Base-by-base conservation (phyloP, 257 asterid species). In the Avicennia marina region DNA sequence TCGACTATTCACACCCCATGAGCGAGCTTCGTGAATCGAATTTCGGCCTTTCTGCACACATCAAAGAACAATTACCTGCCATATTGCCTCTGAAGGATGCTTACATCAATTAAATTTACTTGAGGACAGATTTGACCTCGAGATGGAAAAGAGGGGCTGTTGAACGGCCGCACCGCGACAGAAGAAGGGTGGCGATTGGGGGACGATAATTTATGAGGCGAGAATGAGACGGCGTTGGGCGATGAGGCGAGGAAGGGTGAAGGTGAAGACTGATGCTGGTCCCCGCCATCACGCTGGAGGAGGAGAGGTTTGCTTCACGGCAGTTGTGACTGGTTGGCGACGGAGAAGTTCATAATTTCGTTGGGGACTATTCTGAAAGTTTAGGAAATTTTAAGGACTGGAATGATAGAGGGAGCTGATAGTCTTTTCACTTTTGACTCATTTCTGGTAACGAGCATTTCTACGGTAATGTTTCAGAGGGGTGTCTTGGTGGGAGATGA, bases 1-100 rank as follows among this genome's bases (percentile, higher is more conserved):
- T 54, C 84, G 78, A 25, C 63, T 22, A 43, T 42, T 69, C 70
- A 68, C 56, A 22, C 86, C 72, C 87, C 86, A 71, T 32, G 72
- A 68, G 45, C 77, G 78, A 62, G 64, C 51, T 64, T 50, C 64
- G 46, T 34, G 53, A 21, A 39, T 60, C 70, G 61, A 56, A 65
- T 24, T 64, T 62, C 74, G 70, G 25, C 76, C 63, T 64, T 48
- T 72, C 84, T 81, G 76, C 25, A 43, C 52, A 56, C 65, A 41
- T 40, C 49, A 68, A 36, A 33, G 38, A 21, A 19, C 22, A 46
- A 42, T 64, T 32, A 47, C 9, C 21, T 4, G 50, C 32, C 39
- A 31, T 26, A 52, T 38, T 53, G 18, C 46, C 53, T 5, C 13
- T 27, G 22, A 20, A 36, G 4, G 39, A 53, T 42, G 19, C 24